phyloP scores from a whole-genome alignment of 2,329 filamentous ascomycete genomes.

The Nemania serpens region DNA sequence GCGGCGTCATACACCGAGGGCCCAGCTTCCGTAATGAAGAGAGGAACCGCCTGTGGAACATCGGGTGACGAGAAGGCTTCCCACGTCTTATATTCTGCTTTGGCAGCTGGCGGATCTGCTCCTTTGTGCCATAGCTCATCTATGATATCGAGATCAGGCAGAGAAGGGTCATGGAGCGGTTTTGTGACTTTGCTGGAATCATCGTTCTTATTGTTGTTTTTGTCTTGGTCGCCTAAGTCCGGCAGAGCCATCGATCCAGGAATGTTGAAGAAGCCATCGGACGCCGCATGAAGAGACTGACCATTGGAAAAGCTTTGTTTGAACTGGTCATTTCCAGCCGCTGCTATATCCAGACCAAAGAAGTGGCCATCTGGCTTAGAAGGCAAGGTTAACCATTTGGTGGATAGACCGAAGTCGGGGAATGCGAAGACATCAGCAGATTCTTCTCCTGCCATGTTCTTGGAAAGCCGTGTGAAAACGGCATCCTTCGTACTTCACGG shows the following conservation, averaged over 20 bases:
- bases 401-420: slow-evolving; percentile 63
- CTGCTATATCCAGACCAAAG: slow-evolving; percentile 50
- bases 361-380: slow-evolving; percentile 43
- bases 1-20: slow-evolving; percentile 68
- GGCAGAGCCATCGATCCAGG: slow-evolving; percentile 39
- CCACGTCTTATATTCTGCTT: slow-evolving; percentile 66
- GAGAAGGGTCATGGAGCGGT: slow-evolving; percentile 34
- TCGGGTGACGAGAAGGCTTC: slow-evolving; percentile 61
- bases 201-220: slow-evolving; percentile 11
- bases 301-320: slow-evolving; percentile 11
- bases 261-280: slow-evolving; percentile 51
- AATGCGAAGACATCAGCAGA: slow-evolving; percentile 65
- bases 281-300: slow-evolving; percentile 20
- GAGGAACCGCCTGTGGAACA: slow-evolving; percentile 47
- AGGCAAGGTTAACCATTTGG: slow-evolving; percentile 52
- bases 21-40: slow-evolving; percentile 72
- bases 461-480: slow-evolving; percentile 4
- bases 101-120: slow-evolving; percentile 39
- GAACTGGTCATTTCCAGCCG: slow-evolving; percentile 34
- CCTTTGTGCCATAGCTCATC: slow-evolving; percentile 55
- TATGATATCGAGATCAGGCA: slow-evolving; percentile 37
- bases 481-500: slow-evolving; percentile 26
- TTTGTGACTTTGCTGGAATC: slow-evolving; percentile 13
- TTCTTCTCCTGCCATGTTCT: slow-evolving; percentile 48
- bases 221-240: slow-evolving; percentile 16